These are phyloP conservation scores for Leccinum angustisporum DNA, from an alignment of 1,284 basidiomycete genomes.

Conservation along the genomic window DNA sequence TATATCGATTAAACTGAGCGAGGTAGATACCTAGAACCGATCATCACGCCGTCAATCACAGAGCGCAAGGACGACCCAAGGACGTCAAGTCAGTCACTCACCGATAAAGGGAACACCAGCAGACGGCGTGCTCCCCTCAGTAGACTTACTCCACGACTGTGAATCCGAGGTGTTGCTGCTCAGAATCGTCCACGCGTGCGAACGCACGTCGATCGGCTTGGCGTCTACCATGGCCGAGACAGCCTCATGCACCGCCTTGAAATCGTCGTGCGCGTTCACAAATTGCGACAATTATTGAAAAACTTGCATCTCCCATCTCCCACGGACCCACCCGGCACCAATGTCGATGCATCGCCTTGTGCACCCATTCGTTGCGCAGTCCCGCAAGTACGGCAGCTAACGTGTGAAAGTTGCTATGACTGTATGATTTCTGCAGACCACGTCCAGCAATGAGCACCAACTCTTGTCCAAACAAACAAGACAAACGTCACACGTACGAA, in stretches of 20 bases:
- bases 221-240: conserved; percentile 66
- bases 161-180: conserved; percentile 43
- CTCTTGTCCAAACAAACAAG: not conserved
- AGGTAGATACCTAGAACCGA: conserved; percentile 68
- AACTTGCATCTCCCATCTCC: conserved; percentile 80
- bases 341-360: conserved; percentile 62
- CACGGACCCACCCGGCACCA: conserved; percentile 68
- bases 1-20: conserved; percentile 65
- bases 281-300: conserved; percentile 76
- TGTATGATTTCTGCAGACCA: conserved; percentile 73
- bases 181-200: conserved; percentile 51
- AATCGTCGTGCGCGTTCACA: conserved; percentile 68
- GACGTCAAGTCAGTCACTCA: conserved; percentile 36
- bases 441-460: conserved; percentile 9
- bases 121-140: conserved; percentile 46
- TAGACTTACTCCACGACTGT: conserved; percentile 42
- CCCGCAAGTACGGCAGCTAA: conserved; percentile 84
- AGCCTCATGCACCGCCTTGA: conserved; percentile 70
- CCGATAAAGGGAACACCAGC: conserved; percentile 80
- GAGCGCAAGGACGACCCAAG: not conserved
- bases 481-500: conserved; percentile 59
- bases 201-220: conserved; percentile 52
- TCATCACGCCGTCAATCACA: not conserved
- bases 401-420: conserved; percentile 77
- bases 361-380: conserved; percentile 72